These are phyloP conservation scores for Citeromyces matritensis DNA, from an alignment of 805 yeast species.

Conservation along the genomic window DNA sequence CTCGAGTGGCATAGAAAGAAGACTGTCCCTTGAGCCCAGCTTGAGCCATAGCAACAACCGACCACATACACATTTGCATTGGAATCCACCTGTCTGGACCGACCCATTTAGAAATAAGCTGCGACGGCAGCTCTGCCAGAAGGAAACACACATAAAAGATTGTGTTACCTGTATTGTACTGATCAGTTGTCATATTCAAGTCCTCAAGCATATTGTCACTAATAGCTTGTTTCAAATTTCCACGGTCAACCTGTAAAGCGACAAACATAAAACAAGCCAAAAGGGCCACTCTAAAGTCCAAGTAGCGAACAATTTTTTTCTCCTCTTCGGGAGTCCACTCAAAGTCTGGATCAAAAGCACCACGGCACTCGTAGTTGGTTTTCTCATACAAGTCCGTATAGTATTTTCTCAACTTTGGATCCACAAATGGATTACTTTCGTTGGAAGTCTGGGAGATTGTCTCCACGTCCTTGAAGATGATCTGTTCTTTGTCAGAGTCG, in stretches of 20 bases:
- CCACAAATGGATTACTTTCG: constrained; percentile 25
- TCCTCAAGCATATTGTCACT: constrained; percentile 32
- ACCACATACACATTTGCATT: constrained; percentile 19
- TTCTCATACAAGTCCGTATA: constrained; percentile 28
- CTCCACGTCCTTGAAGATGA: too few relatives aligned
- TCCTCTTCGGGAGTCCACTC: constrained; percentile 8
- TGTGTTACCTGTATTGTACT: constrained; percentile 23
- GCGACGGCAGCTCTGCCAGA: constrained; percentile 17
- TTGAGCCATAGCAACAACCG: constrained; percentile 17
- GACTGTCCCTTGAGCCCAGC: constrained; percentile 15
- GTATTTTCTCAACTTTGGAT: constrained; percentile 28
- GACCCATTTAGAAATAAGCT: constrained; percentile 9
- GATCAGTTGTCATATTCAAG: constrained; percentile 23
- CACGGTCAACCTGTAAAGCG: constrained; percentile 33
- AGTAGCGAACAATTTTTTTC: constrained; percentile 4
- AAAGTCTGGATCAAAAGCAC: constrained; percentile 5
- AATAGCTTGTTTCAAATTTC: constrained; percentile 33
- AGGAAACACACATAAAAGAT: constrained; percentile 24
- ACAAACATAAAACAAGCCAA: constrained; percentile 4
- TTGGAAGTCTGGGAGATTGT: too few relatives aligned
- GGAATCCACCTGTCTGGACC: constrained; percentile 55
- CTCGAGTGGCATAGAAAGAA: constrained; percentile 13
- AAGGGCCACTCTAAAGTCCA: constrained; percentile 7
- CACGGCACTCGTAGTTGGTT: constrained; percentile 11
- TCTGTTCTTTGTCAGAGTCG: too few relatives aligned